Base-by-base conservation (phyloP, 805 yeast species). In the Spathaspora passalidarum region DNA sequence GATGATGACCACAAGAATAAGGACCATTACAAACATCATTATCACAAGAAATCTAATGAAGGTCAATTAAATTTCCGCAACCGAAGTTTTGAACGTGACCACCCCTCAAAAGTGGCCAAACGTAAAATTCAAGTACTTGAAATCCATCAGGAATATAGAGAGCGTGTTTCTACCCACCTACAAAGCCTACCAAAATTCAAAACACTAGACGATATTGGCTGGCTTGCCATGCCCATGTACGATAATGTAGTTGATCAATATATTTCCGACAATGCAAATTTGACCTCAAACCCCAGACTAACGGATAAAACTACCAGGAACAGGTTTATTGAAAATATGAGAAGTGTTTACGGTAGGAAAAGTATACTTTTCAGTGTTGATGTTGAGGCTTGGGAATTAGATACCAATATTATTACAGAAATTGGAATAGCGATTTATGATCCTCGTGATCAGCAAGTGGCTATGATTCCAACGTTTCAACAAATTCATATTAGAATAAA, bases 351-450 rank as follows among this genome's bases (percentile, higher is more conserved):
- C 45, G 45, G 52, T 7, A 36, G 64, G 11, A 50, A 48, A 38
- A 41, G 65, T 6, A 62, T 68, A 2, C 62, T 76, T n/a, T 64
- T 80, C 42, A 66, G 76, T 11, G 60, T 81, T 38, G 86, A 81
- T 57, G 64, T 79, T 2, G 87, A 81, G 56, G 84, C 84, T 0
- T 79, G 60, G 63, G 86, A 81, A 54, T 49, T 54, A 19, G 61
- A 75, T 49, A 63, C 61, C 11, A 55, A 63, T 17, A 47, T 60
- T 6, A 65, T 81, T 6, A 80, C 84, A 0, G 86, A 81, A 53
- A 71, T 81, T 39, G 86, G 86, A 1, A 65, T 81, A 1, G 63
- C 81, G 4, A 73, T 81, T 2, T 79, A 71, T 55, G 84, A 81
- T 51, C 85, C 86, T 4, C 56, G 75, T 19, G 67, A 61, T 36